phyloP scores from a whole-genome alignment of 495 filamentous ascomycete species.

The Penicillium coffeae region DNA sequence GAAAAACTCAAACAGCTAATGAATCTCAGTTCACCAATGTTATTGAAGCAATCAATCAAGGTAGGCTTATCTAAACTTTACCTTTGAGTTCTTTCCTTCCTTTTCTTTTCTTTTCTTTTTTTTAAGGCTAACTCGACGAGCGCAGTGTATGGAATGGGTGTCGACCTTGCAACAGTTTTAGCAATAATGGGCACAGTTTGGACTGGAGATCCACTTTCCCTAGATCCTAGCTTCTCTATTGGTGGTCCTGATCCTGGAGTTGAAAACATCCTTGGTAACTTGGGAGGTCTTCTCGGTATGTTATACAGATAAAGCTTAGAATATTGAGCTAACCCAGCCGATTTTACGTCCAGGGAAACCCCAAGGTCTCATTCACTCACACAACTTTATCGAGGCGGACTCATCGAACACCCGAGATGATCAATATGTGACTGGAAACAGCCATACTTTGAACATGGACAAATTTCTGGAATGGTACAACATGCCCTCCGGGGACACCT shows the following conservation, averaged over 20 bases:
- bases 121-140: no score
- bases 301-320: no score
- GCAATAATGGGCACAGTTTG: conserved; percentile 49
- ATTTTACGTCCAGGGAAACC: conserved; percentile 33
- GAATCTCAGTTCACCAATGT: conserved; percentile 30
- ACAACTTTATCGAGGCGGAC: conserved; percentile 56
- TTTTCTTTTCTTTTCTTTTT: no score
- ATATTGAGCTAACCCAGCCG: no score
- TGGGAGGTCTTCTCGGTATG: conserved; percentile 24
- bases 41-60: conserved; percentile 28
- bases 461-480: conserved; percentile 41
- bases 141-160: conserved; percentile 47
- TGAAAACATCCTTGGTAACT: conserved; percentile 28
- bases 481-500: conserved; percentile 33
- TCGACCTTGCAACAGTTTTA: conserved; percentile 49
- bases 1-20: conserved; percentile 14
- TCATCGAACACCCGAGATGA: conserved; percentile 52
- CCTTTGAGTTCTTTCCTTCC: no score
- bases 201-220: conserved; percentile 42
- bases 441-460: conserved; percentile 36
- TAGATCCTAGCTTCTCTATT: conserved; percentile 40
- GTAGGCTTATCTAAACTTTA: conserved; percentile 5
- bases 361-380: conserved; percentile 48
- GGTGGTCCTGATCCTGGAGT: conserved; percentile 28
- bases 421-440: conserved; percentile 45